These are phyloP conservation scores for Arthrobotrys sinensis DNA, from an alignment of 2,329 filamentous ascomycete species.

Conservation along the genomic window DNA sequence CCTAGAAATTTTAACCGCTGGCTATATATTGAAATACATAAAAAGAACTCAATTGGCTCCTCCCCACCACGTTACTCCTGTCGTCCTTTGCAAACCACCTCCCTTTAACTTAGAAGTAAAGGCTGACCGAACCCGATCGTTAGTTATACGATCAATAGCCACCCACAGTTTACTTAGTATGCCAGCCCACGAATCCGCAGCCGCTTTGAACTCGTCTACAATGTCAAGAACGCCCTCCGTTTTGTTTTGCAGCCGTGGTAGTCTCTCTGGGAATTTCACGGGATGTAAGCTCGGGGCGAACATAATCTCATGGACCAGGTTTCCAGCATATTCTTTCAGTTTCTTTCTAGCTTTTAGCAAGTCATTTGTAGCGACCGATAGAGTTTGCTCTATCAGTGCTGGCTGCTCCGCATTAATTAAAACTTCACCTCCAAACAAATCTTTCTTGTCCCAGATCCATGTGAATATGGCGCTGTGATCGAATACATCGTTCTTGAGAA, in stretches of 20 bases:
- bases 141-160: constrained; percentile 12
- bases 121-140: not conserved
- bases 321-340: not conserved
- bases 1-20: too few species aligned
- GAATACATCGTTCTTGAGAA: constrained; percentile 34
- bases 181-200: not conserved
- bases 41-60: too few species aligned
- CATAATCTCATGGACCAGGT: not conserved
- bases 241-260: not conserved
- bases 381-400: constrained; percentile 11
- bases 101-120: constrained; percentile 1
- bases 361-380: not conserved
- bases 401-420: constrained; percentile 26
- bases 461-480: constrained; percentile 15
- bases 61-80: not conserved
- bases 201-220: not conserved
- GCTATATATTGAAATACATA: too few species aligned
- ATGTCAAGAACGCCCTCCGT: not conserved
- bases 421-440: constrained; percentile 24
- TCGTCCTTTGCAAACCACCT: not conserved
- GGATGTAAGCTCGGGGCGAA: constrained; percentile 9
- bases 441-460: constrained; percentile 38
- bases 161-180: constrained; percentile 3
- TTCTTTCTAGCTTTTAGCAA: not conserved
- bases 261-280: constrained; percentile 27